Evolutionary conservation across 345 rosid species (phyloP).

Genomic region (Salix caprea): DNA sequence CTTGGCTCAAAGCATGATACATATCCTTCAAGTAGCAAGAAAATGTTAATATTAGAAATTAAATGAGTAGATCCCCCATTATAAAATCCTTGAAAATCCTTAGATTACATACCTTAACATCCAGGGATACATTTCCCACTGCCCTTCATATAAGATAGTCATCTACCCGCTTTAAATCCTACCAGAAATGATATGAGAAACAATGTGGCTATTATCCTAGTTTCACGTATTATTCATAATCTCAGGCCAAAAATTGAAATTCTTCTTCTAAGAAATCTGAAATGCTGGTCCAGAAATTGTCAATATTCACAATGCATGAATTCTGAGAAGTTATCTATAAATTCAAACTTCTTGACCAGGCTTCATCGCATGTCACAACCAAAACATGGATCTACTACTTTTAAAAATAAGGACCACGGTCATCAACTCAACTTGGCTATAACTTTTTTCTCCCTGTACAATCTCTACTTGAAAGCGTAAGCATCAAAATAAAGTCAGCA

Average conservation of each 20-base stretch:
- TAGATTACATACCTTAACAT: slow-evolving; percentile 1
- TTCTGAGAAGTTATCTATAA: neutral
- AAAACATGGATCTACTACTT: neutral
- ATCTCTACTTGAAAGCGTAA: neutral
- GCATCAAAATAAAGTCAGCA: neutral
- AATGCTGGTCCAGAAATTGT: neutral
- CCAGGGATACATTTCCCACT: neutral
- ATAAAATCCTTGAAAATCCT: neutral
- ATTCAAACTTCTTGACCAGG: neutral
- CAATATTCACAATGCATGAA: neutral
- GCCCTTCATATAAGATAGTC: neutral
- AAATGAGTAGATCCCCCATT: neutral
- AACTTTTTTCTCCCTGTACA: neutral
- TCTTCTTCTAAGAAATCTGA: neutral
- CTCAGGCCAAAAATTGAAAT: neutral
- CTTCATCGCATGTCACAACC: neutral
- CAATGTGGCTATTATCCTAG: neutral
- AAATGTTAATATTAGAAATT: neutral
- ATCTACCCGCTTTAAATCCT: neutral
- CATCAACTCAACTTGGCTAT: neutral
- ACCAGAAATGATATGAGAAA: neutral
- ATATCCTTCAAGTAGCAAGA: neutral
- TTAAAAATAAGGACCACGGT: neutral
- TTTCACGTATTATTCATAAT: neutral
- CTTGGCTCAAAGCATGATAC: neutral